Evolutionary conservation across 345 rosid species (phyloP).

Genomic region (Pistacia integerrima): DNA sequence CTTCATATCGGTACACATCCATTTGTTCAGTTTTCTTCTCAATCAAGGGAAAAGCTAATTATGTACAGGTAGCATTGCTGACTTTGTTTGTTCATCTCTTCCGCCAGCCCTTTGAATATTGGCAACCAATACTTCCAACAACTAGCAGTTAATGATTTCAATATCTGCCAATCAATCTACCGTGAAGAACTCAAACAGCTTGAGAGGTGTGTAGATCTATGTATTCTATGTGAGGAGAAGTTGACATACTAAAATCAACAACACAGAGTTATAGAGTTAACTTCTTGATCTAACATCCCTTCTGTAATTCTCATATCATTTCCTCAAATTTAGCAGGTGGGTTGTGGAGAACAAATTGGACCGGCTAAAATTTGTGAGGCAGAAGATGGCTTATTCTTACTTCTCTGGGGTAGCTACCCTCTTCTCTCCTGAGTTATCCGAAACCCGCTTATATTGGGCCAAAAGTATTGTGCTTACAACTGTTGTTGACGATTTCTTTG

Average conservation of each 20-base stretch:
- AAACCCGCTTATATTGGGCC: conserved; percentile 90
- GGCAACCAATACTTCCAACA: conserved; percentile 53
- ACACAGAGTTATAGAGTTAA: neutral
- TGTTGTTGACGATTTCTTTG: conserved; percentile 85
- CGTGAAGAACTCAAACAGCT: conserved; percentile 62
- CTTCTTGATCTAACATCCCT: neutral
- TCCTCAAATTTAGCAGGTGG: conserved; percentile 54
- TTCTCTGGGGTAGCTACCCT: conserved; percentile 78
- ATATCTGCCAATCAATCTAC: conserved; percentile 59
- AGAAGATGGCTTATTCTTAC: conserved; percentile 72
- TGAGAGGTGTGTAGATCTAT: conserved; percentile 49
- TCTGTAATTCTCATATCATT: neutral
- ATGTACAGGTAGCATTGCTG: neutral
- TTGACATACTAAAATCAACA: neutral
- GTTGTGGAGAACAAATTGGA: conserved; percentile 61
- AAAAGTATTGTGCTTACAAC: conserved; percentile 85
- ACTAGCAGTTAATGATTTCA: conserved; percentile 74
- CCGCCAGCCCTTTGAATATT: conserved; percentile 44
- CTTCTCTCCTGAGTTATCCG: conserved; percentile 61
- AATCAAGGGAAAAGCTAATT: neutral
- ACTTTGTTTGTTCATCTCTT: conserved; percentile 5
- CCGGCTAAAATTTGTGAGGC: conserved; percentile 75
- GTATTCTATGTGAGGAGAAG: neutral
- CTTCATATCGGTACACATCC: conserved; percentile 54
- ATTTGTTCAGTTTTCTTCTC: neutral